Evolutionary conservation across 202 grass and related monocot genomes (phyloP).

Genomic region (Dendrocalamus latiflorus): DNA sequence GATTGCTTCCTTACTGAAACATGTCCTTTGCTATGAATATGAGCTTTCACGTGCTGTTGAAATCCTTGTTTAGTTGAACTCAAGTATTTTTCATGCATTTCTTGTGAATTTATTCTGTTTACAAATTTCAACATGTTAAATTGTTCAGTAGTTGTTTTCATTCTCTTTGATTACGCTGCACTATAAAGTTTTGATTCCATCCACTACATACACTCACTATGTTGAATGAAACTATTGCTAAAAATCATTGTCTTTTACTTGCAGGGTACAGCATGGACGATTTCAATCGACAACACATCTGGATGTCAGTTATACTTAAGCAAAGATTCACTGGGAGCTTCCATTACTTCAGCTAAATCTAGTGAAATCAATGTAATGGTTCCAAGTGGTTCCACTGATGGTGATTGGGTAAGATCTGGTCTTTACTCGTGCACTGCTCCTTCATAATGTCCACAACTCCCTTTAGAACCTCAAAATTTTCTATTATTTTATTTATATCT

Average conservation of each 20-base stretch:
- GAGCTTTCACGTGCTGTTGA: background rate
- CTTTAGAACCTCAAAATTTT: background rate
- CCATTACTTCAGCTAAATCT: constrained; percentile 88
- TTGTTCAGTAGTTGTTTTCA: background rate
- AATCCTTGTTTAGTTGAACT: background rate
- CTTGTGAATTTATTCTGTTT: background rate
- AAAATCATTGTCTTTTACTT: constrained; percentile 8
- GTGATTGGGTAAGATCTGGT: constrained; percentile 70
- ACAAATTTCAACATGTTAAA: background rate
- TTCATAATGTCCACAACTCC: background rate
- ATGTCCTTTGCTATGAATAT: background rate
- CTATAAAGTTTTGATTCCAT: background rate
- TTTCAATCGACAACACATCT: constrained; percentile 89
- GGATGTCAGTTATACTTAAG: constrained; percentile 84
- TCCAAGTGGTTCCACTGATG: constrained; percentile 47
- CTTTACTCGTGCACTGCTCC: background rate
- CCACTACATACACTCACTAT: background rate
- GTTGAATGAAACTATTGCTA: constrained; percentile 1
- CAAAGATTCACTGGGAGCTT: constrained; percentile 65
- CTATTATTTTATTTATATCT: background rate
- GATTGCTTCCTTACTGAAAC: background rate
- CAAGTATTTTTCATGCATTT: background rate
- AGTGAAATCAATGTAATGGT: constrained; percentile 90
- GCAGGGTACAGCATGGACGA: constrained; percentile 70
- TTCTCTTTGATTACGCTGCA: background rate